Evolutionary conservation across 2,329 filamentous ascomycete species (phyloP).

Genomic region (Plenodomus tracheiphilus): DNA sequence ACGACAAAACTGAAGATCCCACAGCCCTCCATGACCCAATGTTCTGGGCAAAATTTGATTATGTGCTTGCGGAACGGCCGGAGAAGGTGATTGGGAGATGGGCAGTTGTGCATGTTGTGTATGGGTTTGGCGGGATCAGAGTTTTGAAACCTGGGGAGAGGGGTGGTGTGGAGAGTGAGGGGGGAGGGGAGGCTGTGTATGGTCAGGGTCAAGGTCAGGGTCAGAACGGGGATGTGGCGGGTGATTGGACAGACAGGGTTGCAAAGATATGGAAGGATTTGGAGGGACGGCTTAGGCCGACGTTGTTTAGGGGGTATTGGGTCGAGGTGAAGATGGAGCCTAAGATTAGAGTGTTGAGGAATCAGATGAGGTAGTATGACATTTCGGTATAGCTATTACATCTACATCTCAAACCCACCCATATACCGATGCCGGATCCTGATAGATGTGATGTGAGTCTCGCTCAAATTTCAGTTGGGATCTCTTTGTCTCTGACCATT

Average conservation of each 20-base stretch:
- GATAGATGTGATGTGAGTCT: too few species aligned
- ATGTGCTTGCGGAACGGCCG: constrained; percentile 58
- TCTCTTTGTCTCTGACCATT: too few species aligned
- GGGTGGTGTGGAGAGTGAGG: constrained; percentile 19
- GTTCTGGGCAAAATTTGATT: constrained; percentile 65
- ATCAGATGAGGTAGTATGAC: constrained; percentile 19
- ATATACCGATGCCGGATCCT: too few species aligned
- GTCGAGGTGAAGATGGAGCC: constrained; percentile 57
- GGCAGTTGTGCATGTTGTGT: constrained; percentile 55
- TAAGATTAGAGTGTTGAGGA: constrained; percentile 56
- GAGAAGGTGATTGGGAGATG: constrained; percentile 55
- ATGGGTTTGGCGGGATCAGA: constrained; percentile 56
- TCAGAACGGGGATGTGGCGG: background rate
- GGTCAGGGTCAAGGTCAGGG: background rate
- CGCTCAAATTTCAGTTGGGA: too few species aligned
- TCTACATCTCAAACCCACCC: too few species aligned
- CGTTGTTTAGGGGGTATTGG: constrained; percentile 57
- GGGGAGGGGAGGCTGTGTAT: constrained; percentile 14
- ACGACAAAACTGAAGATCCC: constrained; percentile 64
- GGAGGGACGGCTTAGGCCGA: constrained; percentile 38
- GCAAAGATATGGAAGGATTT: constrained; percentile 31
- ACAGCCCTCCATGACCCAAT: constrained; percentile 49
- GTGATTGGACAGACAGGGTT: constrained; percentile 22
- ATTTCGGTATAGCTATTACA: too few species aligned
- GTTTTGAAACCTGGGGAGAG: constrained; percentile 51